phyloP scores from a whole-genome alignment of 2,329 filamentous ascomycete genomes.

The Fusarium poae region DNA sequence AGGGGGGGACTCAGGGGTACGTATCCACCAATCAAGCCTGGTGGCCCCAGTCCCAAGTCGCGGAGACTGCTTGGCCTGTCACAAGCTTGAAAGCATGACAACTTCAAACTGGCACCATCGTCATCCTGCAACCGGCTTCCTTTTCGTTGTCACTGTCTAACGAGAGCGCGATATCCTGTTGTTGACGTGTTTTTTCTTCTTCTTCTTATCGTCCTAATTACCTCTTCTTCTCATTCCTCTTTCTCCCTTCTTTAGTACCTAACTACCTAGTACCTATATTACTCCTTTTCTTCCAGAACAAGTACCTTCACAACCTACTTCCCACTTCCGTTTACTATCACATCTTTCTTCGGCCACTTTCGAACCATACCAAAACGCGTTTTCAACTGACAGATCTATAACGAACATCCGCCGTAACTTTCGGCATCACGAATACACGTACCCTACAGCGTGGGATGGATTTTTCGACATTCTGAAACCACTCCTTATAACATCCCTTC shows the following conservation, averaged over 20 bases:
- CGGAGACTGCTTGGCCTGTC: constrained; percentile 31
- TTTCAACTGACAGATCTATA: constrained; percentile 10
- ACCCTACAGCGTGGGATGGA: constrained; percentile 35
- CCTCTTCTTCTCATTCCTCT: constrained; percentile 6
- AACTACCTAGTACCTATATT: background rate
- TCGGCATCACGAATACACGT: background rate
- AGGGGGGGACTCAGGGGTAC: constrained; percentile 26
- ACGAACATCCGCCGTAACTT: constrained; percentile 9
- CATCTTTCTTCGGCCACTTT: constrained; percentile 27
- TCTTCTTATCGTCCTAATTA: constrained; percentile 8
- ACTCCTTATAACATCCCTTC: constrained; percentile 6
- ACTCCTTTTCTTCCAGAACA: constrained; percentile 17
- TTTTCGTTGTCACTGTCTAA: constrained; percentile 18
- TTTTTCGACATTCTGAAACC: constrained; percentile 20
- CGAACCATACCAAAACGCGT: constrained; percentile 19
- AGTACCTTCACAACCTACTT: background rate
- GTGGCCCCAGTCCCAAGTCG: constrained; percentile 11
- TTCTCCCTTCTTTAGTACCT: constrained; percentile 14
- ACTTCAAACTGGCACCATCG: constrained; percentile 43
- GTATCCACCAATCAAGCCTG: constrained; percentile 33
- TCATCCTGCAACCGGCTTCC: constrained; percentile 39
- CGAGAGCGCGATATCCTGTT: constrained; percentile 1
- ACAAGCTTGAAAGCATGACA: constrained; percentile 38
- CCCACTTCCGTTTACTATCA: constrained; percentile 13
- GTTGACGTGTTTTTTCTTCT: constrained; percentile 11